Evolutionary conservation across 2,329 filamentous ascomycete genomes (phyloP), one percentile per base, ranked within the genome.

Genomic region (Colletotrichum scovillei): DNA sequence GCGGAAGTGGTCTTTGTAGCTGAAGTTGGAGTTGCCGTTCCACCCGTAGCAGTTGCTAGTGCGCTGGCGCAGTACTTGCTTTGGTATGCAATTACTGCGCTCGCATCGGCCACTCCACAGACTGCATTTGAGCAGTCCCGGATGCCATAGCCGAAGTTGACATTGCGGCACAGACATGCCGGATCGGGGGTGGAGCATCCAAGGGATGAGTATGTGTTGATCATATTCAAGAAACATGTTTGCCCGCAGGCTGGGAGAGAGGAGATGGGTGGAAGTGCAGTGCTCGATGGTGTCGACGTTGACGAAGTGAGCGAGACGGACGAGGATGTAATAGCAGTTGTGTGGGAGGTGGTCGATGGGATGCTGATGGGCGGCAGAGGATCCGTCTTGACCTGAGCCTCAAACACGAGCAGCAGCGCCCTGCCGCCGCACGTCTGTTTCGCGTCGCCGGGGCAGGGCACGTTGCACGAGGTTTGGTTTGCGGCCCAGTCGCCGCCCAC

Each of bases 391-490:
- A 65, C 42, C 63, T 53, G 24, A 32, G 73, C 67, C 59, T 73
- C 57, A 63, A 75, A 84, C 8, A 84, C 71, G 59, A 81, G 78
- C 26, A 58, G 3, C 2, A 58, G 56, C 7, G 28, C 56, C 8
- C 16, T 26, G 5, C 59, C 59, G 59, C 59, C 59, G n/a, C 59
- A 63, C 24, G 42, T 28, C 14, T 26, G 19, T 22, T 22, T 26
- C 22, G 59, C 30, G 35, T 42, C 42, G 35, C 59, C 59, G 8
- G 35, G 11, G 35, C 59, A 63, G 35, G 59, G 59, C 42, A n/a
- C 9, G 8, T 30, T 63, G 35, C 59, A 63, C 16, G 26, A 24
- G 9, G 35, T 63, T 35, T 63, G 59, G 56, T 58, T 58, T 14
- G 28, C 19, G n/a, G 56, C 56, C 56, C 28, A 58, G 28, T 58